Percentiles rank a stretch among this genome's conserved stretches.
Evolutionary conservation across 257 asterid genomes (phyloP).

Genomic region (Gentiana straminea): DNA sequence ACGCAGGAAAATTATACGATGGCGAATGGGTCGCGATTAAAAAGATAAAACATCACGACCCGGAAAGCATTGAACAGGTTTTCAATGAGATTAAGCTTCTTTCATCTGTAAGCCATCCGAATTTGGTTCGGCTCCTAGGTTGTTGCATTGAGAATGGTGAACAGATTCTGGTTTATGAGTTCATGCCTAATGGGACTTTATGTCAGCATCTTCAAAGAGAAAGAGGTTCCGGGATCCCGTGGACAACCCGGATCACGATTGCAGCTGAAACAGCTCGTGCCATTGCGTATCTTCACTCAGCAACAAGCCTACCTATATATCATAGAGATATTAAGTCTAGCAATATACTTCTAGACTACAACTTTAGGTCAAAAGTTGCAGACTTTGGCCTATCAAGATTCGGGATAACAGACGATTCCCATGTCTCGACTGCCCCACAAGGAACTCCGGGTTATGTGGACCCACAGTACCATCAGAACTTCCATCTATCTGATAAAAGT

Average conservation of each 20-base stretch:
- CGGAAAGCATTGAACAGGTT: slow-evolving; percentile 70
- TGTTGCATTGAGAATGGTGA: slow-evolving; percentile 82
- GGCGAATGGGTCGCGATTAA: slow-evolving; percentile 70
- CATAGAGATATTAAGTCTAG: slow-evolving; percentile 85
- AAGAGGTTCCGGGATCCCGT: slow-evolving; percentile 52
- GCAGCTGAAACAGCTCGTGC: slow-evolving; percentile 86
- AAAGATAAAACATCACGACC: slow-evolving; percentile 51
- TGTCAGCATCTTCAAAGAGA: slow-evolving; percentile 79
- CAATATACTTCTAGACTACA: slow-evolving; percentile 62
- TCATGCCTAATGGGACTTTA: slow-evolving; percentile 78
- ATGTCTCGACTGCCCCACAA: slow-evolving; percentile 89
- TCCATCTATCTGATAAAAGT: slow-evolving; percentile 87
- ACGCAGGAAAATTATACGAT: slow-evolving; percentile 68
- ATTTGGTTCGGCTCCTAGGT: slow-evolving; percentile 78
- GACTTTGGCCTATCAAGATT: slow-evolving; percentile 87
- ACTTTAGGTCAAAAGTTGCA: slow-evolving; percentile 77
- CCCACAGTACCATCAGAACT: slow-evolving; percentile 92
- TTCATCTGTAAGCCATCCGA: slow-evolving; percentile 80
- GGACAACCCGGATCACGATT: slow-evolving; percentile 73
- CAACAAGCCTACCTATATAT: slow-evolving; percentile 76
- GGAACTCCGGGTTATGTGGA: slow-evolving; percentile 96
- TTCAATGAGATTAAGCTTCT: slow-evolving; percentile 86
- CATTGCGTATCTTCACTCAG: slow-evolving; percentile 71
- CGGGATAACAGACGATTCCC: slow-evolving; percentile 87
- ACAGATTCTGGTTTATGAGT: slow-evolving; percentile 83